Conservation (phyloP, 306 rosid species). For the Cicer chorassanicum region DNA sequence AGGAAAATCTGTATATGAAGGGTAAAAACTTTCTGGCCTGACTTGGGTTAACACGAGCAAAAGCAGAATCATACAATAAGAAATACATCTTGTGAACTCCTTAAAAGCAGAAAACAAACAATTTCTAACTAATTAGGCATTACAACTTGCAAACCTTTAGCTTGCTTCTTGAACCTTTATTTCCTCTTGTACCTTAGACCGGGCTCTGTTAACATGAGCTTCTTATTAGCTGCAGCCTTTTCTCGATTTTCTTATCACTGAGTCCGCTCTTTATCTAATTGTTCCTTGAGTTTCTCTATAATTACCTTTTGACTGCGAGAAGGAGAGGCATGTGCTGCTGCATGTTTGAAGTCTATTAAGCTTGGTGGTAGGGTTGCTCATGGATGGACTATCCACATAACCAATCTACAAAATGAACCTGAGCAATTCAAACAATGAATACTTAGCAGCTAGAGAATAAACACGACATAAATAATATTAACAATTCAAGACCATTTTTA, state of each 20-base stretch:
- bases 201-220: slow-evolving; percentile 77
- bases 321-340: not conserved
- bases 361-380: no score
- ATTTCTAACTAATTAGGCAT: slow-evolving; percentile 30
- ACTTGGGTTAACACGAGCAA: slow-evolving; percentile 34
- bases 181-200: slow-evolving; percentile 83
- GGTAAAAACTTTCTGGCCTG: not conserved
- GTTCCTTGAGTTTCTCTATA: slow-evolving; percentile 73
- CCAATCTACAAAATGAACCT: no score
- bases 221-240: slow-evolving; percentile 80
- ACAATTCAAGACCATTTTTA: no score
- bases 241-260: slow-evolving; percentile 86
- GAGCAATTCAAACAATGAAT: no score
- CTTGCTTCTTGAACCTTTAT: slow-evolving; percentile 77
- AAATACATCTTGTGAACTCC: slow-evolving; percentile 37
- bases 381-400: no score
- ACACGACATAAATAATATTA: no score
- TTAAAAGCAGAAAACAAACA: slow-evolving; percentile 20
- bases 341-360: no score
- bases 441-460: no score
- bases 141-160: slow-evolving; percentile 65
- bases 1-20: slow-evolving; percentile 29
- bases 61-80: slow-evolving; percentile 54
- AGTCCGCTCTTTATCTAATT: slow-evolving; percentile 73
- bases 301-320: slow-evolving; percentile 78